These are phyloP conservation scores for Didymella pinodella DNA, from an alignment of 2,329 filamentous ascomycete species.

Conservation along the genomic window DNA sequence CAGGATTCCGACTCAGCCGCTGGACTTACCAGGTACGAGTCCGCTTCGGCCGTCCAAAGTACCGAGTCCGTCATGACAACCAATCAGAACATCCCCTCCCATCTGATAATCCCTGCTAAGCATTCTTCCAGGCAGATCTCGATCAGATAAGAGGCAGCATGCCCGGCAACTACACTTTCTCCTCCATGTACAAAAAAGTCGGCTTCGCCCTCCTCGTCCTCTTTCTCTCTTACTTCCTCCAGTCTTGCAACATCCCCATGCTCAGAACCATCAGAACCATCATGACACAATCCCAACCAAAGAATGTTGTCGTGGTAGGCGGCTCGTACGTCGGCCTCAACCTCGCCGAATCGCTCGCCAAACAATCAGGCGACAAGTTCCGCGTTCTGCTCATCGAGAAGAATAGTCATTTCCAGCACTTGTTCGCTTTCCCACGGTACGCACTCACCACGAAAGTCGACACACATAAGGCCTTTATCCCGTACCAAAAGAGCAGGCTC, in stretches of 20 bases:
- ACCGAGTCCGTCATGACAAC: not conserved
- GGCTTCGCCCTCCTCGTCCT: not conserved
- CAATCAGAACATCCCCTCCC: not conserved
- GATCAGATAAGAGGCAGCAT: conserved; percentile 19
- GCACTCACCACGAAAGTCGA: conserved; percentile 62
- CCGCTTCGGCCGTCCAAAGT: conserved; percentile 1
- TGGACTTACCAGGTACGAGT: not conserved
- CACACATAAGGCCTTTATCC: conserved; percentile 68
- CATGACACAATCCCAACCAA: conserved; percentile 7
- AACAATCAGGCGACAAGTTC: conserved; percentile 46
- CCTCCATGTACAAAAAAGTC: conserved; percentile 10
- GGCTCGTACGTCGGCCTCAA: conserved; percentile 22
- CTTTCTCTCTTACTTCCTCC: not conserved
- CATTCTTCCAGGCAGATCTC: conserved; percentile 9
- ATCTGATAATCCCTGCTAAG: conserved; percentile 24
- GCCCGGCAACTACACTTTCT: conserved; percentile 11
- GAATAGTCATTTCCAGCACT: conserved; percentile 68
- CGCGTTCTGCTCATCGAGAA: conserved; percentile 66
- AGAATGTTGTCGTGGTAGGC: conserved; percentile 21
- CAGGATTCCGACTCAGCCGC: not conserved
- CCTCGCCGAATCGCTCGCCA: conserved; percentile 20
- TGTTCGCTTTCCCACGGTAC: conserved; percentile 67
- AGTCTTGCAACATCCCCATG: not conserved
- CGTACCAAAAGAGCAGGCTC: conserved; percentile 56
- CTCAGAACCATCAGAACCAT: conserved; percentile 1